These are phyloP conservation scores for Huntiella savannae DNA, from an alignment of 2,329 filamentous ascomycete genomes.

Conservation along the genomic window DNA sequence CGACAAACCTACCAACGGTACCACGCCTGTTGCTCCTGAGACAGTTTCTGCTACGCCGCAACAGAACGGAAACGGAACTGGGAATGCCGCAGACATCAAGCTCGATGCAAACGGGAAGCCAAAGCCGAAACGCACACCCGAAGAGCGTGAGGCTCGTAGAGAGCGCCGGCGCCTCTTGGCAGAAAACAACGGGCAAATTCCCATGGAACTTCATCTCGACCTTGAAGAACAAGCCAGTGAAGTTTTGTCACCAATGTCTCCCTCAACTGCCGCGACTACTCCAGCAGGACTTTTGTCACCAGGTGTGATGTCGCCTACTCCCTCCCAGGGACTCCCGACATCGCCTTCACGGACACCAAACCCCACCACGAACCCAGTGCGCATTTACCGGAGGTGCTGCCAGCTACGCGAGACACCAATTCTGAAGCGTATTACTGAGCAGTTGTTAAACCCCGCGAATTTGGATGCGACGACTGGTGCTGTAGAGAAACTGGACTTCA, in stretches of 20 bases:
- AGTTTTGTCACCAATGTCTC: neutral
- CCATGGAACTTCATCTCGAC: conserved; percentile 62
- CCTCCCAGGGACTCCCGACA: conserved; percentile 17
- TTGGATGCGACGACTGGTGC: conserved; percentile 49
- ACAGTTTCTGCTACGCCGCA: neutral
- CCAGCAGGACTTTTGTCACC: conserved; percentile 1
- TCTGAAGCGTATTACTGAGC: conserved; percentile 76
- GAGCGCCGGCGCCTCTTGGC: conserved; percentile 72
- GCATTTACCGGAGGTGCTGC: conserved; percentile 88
- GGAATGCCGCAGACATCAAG: too few species aligned
- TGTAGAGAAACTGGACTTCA: conserved; percentile 66
- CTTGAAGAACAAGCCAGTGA: conserved; percentile 11
- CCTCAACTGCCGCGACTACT: neutral
- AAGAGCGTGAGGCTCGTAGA: conserved; percentile 78
- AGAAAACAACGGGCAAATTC: conserved; percentile 71
- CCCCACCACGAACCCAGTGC: conserved; percentile 75
- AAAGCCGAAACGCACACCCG: conserved; percentile 81
- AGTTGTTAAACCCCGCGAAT: conserved; percentile 55
- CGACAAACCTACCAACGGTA: neutral
- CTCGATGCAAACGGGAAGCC: conserved; percentile 29
- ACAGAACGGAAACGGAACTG: too few species aligned
- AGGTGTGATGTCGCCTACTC: conserved; percentile 25
- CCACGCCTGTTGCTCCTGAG: neutral
- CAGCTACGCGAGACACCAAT: conserved; percentile 85
- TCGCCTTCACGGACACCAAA: conserved; percentile 14